These are phyloP conservation scores for Xerophyta viscosa DNA, from an alignment of 106 monocot species.

Conservation along the genomic window DNA sequence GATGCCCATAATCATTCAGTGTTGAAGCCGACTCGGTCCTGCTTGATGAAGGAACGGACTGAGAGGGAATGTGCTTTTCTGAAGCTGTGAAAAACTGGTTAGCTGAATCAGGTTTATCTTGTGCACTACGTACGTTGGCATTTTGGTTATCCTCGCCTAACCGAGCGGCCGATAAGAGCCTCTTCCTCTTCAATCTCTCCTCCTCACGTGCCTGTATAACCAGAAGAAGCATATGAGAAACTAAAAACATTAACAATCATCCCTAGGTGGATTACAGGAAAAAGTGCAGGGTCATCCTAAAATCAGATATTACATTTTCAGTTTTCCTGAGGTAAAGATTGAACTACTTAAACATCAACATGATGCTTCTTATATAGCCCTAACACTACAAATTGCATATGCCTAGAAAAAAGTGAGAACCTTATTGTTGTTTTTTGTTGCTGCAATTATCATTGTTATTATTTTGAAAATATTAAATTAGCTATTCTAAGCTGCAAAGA, in stretches of 20 bases:
- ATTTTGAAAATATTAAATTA: too few species aligned
- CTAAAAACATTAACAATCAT: background rate
- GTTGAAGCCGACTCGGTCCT: constrained; percentile 20
- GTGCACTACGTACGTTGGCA: constrained; percentile 19
- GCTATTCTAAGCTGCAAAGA: too few species aligned
- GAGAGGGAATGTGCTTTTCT: constrained; percentile 19
- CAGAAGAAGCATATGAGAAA: background rate
- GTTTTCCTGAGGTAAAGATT: too few species aligned
- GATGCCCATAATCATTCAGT: constrained; percentile 18
- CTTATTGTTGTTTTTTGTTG: too few species aligned
- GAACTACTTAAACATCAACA: too few species aligned
- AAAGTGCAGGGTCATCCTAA: too few species aligned
- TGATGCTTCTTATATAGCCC: too few species aligned
- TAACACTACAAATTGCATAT: too few species aligned
- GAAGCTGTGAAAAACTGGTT: constrained; percentile 5
- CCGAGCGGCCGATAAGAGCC: constrained; percentile 17
- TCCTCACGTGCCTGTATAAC: constrained; percentile 42
- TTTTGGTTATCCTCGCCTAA: constrained; percentile 12
- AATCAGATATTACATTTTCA: too few species aligned
- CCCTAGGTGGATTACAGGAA: background rate
- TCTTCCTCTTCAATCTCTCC: constrained; percentile 75
- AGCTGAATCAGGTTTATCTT: constrained; percentile 18
- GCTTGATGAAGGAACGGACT: constrained; percentile 8
- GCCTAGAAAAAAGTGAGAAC: too few species aligned
- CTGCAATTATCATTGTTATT: too few species aligned